Evolutionary conservation across 129 eudicot genomes (phyloP).

Genomic region (Arctium lappa): DNA sequence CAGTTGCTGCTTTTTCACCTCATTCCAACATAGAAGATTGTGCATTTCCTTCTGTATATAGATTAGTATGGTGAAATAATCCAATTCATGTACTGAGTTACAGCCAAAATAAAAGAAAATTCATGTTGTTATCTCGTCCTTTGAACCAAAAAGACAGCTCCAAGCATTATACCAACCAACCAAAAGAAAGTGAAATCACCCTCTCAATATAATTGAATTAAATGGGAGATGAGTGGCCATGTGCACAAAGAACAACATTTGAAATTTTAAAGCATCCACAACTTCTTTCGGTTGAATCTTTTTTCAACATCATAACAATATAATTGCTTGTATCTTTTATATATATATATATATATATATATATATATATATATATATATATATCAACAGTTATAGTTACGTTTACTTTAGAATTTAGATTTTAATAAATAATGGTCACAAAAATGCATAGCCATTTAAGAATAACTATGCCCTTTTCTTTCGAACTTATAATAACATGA

Average conservation of each 20-base stretch:
- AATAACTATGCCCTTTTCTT: background rate
- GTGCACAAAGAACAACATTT: background rate
- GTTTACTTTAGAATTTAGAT: background rate
- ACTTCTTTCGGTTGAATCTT: background rate
- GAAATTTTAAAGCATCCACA: background rate
- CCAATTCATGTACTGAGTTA: background rate
- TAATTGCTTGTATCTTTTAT: too few relatives aligned
- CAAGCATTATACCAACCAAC: background rate
- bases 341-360: too few relatives aligned
- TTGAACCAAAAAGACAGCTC: background rate
- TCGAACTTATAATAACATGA: background rate
- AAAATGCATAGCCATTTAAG: background rate
- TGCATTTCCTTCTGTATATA: too few relatives aligned
- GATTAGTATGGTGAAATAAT: background rate
- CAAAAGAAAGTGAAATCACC: background rate
- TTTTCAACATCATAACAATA: background rate
- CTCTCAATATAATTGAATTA: too few relatives aligned
- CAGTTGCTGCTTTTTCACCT: background rate
- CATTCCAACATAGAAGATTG: background rate
- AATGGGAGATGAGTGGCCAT: background rate
- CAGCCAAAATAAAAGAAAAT: background rate
- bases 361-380: too few relatives aligned
- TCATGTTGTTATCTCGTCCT: background rate
- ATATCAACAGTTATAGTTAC: too few relatives aligned
- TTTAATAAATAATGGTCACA: background rate